Evolutionary conservation across 192 early-diverging fungal genomes (phyloP).

Genomic region (Linderina pennispora): DNA sequence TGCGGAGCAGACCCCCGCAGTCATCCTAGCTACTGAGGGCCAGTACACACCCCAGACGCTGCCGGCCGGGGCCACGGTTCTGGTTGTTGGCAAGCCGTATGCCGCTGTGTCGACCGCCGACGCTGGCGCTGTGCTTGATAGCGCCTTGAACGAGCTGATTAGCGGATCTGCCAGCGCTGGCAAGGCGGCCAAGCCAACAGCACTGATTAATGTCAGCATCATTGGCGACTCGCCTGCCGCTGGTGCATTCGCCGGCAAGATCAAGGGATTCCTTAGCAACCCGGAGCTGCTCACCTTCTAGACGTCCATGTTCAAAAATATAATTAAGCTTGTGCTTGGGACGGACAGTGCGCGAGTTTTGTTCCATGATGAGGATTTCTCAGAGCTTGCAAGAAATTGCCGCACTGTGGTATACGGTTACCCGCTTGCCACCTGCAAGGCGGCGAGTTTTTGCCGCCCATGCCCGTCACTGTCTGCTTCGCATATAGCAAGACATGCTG

Average conservation of each 20-base stretch:
- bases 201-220: conserved; percentile 22
- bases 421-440: too few species aligned
- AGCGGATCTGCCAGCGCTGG: conserved; percentile 4
- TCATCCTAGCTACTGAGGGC: conserved; percentile 21
- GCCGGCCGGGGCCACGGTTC: conserved; percentile 48
- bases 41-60: conserved; percentile 50
- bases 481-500: too few species aligned
- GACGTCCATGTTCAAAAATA: conserved; percentile 1
- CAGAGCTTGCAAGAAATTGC: too few species aligned
- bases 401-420: too few species aligned
- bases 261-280: conserved; percentile 37
- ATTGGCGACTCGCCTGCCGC: conserved; percentile 23
- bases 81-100: conserved; percentile 54
- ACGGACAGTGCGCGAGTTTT: too few species aligned
- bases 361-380: conserved; percentile 31
- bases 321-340: conserved; percentile 8
- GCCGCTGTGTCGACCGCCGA: conserved; percentile 18
- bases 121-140: conserved; percentile 14
- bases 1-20: conserved; percentile 3
- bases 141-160: conserved; percentile 28
- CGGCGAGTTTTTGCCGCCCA: too few species aligned
- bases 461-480: too few species aligned
- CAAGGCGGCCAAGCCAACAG: neutral
- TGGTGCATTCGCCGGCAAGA: conserved; percentile 14
- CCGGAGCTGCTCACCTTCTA: conserved; percentile 34